phyloP scores from a whole-genome alignment of 2,329 filamentous ascomycete species.

The Drechslerella dactyloides region DNA sequence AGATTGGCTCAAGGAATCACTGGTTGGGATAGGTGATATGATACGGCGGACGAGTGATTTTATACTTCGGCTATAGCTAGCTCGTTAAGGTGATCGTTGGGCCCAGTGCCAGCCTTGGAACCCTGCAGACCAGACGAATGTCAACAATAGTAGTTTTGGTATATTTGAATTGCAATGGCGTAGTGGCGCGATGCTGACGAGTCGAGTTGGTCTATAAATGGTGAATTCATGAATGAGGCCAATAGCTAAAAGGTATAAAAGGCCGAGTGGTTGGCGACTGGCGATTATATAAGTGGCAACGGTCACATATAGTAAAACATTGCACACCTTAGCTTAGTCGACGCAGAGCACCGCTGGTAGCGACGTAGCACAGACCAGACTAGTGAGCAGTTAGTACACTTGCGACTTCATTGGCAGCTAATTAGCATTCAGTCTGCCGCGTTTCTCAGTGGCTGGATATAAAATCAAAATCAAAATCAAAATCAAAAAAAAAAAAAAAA shows the following conservation, averaged over 20 bases:
- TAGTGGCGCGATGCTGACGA: too few relatives aligned
- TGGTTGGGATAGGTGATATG: background rate
- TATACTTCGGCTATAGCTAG: background rate
- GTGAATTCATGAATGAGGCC: too few relatives aligned
- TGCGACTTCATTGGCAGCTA: background rate
- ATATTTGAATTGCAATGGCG: too few relatives aligned
- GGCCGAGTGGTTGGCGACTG: background rate
- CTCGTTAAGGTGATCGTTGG: background rate
- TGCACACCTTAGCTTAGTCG: background rate
- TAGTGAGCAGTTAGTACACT: background rate
- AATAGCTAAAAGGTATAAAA: too few relatives aligned
- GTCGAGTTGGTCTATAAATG: too few relatives aligned
- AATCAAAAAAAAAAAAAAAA: background rate
- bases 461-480: conserved; percentile 4
- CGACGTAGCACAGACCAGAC: background rate
- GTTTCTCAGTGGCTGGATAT: too few relatives aligned
- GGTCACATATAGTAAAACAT: background rate
- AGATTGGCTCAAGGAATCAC: too few relatives aligned
- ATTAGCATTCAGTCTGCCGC: too few relatives aligned
- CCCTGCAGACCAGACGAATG: background rate
- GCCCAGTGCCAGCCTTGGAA: background rate
- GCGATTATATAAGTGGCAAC: background rate
- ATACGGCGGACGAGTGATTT: background rate
- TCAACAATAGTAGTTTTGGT: background rate
- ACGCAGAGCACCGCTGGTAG: background rate